These are phyloP conservation scores for Nakazawaea holstii DNA, from an alignment of 805 yeast species.

Conservation along the genomic window DNA sequence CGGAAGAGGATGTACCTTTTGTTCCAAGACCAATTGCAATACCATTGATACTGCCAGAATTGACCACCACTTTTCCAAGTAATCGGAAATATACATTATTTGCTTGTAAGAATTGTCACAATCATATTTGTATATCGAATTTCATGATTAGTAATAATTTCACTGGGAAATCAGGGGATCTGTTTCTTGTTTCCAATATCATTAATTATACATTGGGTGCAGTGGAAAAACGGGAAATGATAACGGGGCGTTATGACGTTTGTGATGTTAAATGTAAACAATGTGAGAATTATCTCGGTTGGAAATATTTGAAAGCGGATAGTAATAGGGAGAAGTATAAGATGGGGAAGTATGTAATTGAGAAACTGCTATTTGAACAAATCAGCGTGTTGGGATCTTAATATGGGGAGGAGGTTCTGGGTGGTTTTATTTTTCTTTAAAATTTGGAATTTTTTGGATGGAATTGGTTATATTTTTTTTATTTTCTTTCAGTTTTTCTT, in stretches of 20 bases:
- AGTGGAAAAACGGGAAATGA: constrained; percentile 33
- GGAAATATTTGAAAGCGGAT: constrained; percentile 54
- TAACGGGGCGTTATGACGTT: constrained; percentile 54
- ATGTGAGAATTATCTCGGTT: constrained; percentile 51
- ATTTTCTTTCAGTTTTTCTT: too few relatives aligned
- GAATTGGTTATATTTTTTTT: too few relatives aligned
- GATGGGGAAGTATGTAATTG: constrained; percentile 57
- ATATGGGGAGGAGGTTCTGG: neutral
- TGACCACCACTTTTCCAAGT: constrained; percentile 3
- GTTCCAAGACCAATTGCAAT: neutral
- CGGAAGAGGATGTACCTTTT: neutral
- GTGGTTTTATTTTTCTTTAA: neutral
- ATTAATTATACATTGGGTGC: constrained; percentile 20
- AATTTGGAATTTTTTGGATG: too few relatives aligned
- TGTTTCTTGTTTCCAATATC: constrained; percentile 45
- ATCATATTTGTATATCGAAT: constrained; percentile 24
- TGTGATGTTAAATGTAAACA: constrained; percentile 52
- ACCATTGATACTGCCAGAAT: constrained; percentile 2
- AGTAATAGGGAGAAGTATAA: constrained; percentile 45
- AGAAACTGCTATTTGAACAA: constrained; percentile 17
- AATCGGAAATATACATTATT: neutral
- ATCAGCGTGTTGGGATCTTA: constrained; percentile 1
- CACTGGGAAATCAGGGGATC: constrained; percentile 53
- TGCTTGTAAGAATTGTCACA: constrained; percentile 23
- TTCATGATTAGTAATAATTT: constrained; percentile 33